Conservation (phyloP, 2,329 filamentous ascomycete species). For the Furcasterigmium sp. region DNA sequence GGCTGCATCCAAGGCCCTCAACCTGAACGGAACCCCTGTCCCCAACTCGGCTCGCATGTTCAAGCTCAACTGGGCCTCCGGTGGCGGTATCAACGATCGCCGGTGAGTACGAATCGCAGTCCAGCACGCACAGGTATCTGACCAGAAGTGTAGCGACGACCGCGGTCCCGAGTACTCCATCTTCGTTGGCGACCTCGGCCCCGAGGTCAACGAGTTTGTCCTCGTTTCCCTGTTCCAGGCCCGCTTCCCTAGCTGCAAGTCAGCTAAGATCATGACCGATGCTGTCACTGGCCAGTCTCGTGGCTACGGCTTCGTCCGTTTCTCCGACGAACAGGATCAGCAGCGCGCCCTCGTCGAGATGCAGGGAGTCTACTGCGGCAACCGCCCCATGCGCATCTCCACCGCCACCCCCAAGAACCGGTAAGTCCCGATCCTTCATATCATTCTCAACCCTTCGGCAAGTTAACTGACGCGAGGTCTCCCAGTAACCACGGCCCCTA, state of each 20-base stretch:
- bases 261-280: constrained; percentile 99
- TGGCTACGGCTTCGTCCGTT: constrained; percentile 96
- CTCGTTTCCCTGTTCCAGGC: constrained; percentile 95
- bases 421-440: constrained; percentile 33
- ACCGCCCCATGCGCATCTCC: constrained; percentile 96
- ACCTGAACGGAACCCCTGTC: constrained; percentile 81
- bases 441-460: too few species aligned
- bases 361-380: constrained; percentile 99
- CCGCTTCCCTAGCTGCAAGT: constrained; percentile 96
- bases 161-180: constrained; percentile 95
- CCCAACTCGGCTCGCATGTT: constrained; percentile 93
- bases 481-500: constrained; percentile 22
- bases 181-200: constrained; percentile 95
- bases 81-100: constrained; percentile 89
- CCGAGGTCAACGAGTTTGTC: constrained; percentile 98
- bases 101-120: too few species aligned
- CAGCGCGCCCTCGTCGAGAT: constrained; percentile 95
- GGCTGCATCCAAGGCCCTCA: constrained; percentile 86
- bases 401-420: constrained; percentile 96
- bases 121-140: too few species aligned
- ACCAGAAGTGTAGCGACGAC: constrained; percentile 65
- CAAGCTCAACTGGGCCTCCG: constrained; percentile 99
- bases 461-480: not conserved
- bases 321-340: constrained; percentile 92
- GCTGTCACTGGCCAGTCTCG: constrained; percentile 96